Evolutionary conservation across 2,329 filamentous ascomycete genomes (phyloP), one percentile per base, ranked within the genome.

Genomic region (Arthroderma sp.): DNA sequence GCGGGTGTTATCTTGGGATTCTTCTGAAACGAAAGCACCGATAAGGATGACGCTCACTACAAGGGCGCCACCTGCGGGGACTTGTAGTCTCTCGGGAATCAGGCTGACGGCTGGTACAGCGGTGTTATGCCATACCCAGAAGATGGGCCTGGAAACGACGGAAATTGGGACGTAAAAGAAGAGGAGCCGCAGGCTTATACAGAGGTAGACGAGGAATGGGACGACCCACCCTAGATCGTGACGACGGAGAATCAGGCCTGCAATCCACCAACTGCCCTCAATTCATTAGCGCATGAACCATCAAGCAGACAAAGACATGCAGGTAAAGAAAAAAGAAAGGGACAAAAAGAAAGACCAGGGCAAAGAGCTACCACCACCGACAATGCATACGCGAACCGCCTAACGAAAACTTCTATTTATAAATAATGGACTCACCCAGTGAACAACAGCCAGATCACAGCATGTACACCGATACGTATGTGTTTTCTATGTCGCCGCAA

Each of bases 151-250:
- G 48, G 77, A 79, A 51, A 87, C 64, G 52, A 82, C 68, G 36
- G 74, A 73, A 53, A 80, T 76, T 1, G 84, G 80, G 2, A 89
- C 66, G 58, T 86, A 79, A 64, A 84, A 77, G 59, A 82, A 83
- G 58, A 93, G 52, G 40, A 94, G 61, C 31, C 87, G 82, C 42
- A 91, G 68, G 7, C 75, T 77, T 54, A 93, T 79, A 52, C 70
- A 73, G 38, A 94, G 75, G 71, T 82, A 94, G 39, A 94, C 59
- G 42, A 94, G 71, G 65, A 93, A 91, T 0, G 87, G 86, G 41
- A 88, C 76, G 46, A 93, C 65, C 86, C 86, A 94, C 57, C 85
- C 86, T 64, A 74, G 72, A 56, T 86, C 78, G 48, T 81, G 54
- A 48, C 77, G 77, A 60, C 89, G 85, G 43, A 86, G 69, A 48